These are phyloP conservation scores for Aspergillus bridgeri DNA, from an alignment of 495 filamentous ascomycete genomes.

Conservation along the genomic window DNA sequence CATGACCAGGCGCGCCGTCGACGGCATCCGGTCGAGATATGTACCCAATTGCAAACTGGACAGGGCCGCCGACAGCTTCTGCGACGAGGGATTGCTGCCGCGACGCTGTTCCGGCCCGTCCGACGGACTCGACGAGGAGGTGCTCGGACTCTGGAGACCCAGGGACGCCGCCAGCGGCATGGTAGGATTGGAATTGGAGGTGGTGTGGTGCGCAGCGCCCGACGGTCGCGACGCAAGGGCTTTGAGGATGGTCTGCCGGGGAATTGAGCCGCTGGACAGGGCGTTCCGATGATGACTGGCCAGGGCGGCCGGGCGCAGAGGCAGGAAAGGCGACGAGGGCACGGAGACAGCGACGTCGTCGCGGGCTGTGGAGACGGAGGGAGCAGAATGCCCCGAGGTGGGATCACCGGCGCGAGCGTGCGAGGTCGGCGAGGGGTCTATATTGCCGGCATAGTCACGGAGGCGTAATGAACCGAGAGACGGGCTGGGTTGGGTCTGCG, in stretches of 20 bases:
- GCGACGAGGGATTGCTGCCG: constrained; percentile 48
- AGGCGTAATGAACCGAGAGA: constrained; percentile 32
- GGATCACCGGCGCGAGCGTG: constrained; percentile 29
- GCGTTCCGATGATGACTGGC: constrained; percentile 56
- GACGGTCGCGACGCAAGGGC: constrained; percentile 73
- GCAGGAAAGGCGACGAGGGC: constrained; percentile 35
- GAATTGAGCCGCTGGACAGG: constrained; percentile 67
- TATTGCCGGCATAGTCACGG: constrained; percentile 43
- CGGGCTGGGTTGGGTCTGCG: constrained; percentile 1
- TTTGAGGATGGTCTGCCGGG: constrained; percentile 83
- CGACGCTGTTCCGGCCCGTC: constrained; percentile 47
- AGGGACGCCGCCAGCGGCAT: constrained; percentile 51
- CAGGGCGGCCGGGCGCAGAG: constrained; percentile 38
- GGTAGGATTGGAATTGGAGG: constrained; percentile 46
- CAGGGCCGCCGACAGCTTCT: constrained; percentile 63
- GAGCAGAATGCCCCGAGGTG: constrained; percentile 12
- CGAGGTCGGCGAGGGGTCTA: constrained; percentile 38
- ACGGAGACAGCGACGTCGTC: constrained; percentile 27
- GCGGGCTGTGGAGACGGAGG: constrained; percentile 15
- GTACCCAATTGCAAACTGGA: constrained; percentile 53
- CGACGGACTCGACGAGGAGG: constrained; percentile 23
- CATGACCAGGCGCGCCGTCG: constrained; percentile 61
- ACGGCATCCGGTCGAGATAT: constrained; percentile 48
- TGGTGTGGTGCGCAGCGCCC: constrained; percentile 16
- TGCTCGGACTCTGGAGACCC: constrained; percentile 32